A percentile compares a stretch with the other conserved stretches of the same genome.
Conservation (phyloP, 192 early-diverging fungal genomes). For the Coemansia reversa region DNA sequence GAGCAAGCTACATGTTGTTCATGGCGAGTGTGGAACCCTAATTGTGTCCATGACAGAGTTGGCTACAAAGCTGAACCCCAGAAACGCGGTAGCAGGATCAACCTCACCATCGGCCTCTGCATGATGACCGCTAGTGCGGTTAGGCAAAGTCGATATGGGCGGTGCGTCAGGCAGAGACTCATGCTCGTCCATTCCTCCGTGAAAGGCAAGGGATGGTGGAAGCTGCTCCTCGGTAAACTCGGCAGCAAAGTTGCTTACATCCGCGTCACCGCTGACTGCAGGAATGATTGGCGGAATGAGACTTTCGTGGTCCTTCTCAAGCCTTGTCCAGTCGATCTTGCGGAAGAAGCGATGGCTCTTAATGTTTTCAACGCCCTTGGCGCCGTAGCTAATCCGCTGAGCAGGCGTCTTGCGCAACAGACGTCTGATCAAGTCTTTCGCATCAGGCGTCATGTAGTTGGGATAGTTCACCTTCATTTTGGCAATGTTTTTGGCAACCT, state of each 20-base stretch:
- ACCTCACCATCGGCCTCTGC: constrained; percentile 14
- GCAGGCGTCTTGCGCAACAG: constrained; percentile 62
- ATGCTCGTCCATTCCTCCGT: background rate
- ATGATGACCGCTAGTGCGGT: background rate
- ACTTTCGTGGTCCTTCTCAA: constrained; percentile 46
- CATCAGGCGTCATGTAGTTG: constrained; percentile 73
- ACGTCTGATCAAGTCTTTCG: constrained; percentile 74
- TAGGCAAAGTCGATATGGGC: background rate
- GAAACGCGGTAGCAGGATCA: constrained; percentile 50
- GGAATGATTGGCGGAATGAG: constrained; percentile 71
- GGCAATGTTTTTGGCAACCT: constrained; percentile 81
- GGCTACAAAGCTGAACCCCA: constrained; percentile 53
- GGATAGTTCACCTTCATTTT: constrained; percentile 81
- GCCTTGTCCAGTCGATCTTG: constrained; percentile 67
- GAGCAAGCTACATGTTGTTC: background rate
- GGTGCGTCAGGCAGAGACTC: constrained; percentile 11
- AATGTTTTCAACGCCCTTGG: constrained; percentile 33
- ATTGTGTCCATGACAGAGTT: constrained; percentile 48
- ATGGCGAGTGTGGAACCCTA: background rate
- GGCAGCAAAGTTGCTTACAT: constrained; percentile 78
- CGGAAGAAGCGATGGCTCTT: constrained; percentile 72
- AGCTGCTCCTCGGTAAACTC: constrained; percentile 66
- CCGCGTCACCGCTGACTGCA: constrained; percentile 56
- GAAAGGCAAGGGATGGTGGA: constrained; percentile 28
- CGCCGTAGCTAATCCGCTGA: constrained; percentile 58